These are phyloP conservation scores for Parachlorella kessleri DNA, from an alignment of 139 green algal genomes.

Conservation along the genomic window DNA sequence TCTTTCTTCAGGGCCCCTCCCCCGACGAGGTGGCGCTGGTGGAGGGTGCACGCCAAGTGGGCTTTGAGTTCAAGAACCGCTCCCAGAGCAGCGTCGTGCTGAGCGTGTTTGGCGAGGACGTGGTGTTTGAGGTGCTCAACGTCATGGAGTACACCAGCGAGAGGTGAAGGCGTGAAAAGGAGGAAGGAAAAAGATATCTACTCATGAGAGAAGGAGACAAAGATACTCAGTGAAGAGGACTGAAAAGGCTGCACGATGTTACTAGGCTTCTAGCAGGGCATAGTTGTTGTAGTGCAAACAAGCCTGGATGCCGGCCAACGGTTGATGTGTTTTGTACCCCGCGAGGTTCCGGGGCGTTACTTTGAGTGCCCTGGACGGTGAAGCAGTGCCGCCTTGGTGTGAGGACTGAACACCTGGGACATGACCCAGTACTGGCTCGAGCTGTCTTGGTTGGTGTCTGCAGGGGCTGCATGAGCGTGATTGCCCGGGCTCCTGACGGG, in stretches of 20 bases:
- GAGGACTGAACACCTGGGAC: no score
- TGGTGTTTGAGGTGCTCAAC: constrained; percentile 84
- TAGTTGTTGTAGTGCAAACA: background rate
- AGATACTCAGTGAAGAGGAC: no score
- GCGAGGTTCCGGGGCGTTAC: no score
- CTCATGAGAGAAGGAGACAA: no score
- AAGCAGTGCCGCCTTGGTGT: no score
- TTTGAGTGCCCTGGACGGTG: no score
- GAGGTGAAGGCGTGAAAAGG: constrained; percentile 6
- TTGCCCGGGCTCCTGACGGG: constrained; percentile 66
- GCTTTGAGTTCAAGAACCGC: constrained; percentile 81
- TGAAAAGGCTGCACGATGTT: no score
- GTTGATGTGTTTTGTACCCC: no score
- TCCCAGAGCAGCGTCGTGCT: constrained; percentile 49
- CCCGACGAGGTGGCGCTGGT: constrained; percentile 98
- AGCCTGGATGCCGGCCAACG: background rate
- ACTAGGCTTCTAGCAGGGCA: no score
- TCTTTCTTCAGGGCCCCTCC: constrained; percentile 71
- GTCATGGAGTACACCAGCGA: constrained; percentile 95
- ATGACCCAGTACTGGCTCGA: no score
- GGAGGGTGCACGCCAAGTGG: constrained; percentile 86
- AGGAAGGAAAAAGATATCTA: no score
- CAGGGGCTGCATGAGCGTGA: constrained; percentile 61
- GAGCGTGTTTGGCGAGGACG: constrained; percentile 48
- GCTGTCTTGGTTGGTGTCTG: no score